Percentiles rank a stretch among this genome's conserved stretches.
These are phyloP conservation scores for Groenewaldozyma salmanticensis DNA, from an alignment of 805 yeast species.

Conservation along the genomic window DNA sequence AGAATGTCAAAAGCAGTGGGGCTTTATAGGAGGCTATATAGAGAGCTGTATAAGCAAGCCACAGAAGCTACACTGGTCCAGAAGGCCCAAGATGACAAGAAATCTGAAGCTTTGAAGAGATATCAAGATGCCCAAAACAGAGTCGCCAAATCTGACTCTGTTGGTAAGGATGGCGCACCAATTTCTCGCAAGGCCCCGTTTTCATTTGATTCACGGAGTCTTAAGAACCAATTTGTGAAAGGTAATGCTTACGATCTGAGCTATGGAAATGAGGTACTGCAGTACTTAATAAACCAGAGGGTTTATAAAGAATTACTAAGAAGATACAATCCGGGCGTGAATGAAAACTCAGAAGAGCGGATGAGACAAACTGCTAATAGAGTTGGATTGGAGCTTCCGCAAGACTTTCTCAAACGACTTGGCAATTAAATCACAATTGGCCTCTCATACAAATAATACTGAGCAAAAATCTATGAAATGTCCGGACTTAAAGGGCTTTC, in stretches of 20 bases:
- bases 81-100: slow-evolving; percentile 8
- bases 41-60: slow-evolving; percentile 21
- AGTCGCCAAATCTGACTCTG: background rate
- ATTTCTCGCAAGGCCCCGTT: too few species aligned
- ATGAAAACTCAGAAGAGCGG: slow-evolving; percentile 67
- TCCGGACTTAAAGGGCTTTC: too few species aligned
- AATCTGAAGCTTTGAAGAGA: slow-evolving; percentile 6
- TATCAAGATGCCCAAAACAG: slow-evolving; percentile 6
- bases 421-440: background rate
- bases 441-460: slow-evolving; percentile 1
- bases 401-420: slow-evolving; percentile 1
- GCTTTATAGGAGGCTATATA: slow-evolving; percentile 18
- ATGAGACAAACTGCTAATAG: slow-evolving; percentile 71
- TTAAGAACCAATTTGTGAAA: slow-evolving; percentile 9
- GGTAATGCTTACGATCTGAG: slow-evolving; percentile 14
- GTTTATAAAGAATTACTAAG: slow-evolving; percentile 69
- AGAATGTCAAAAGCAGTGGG: background rate
- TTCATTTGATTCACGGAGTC: too few species aligned
- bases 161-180: background rate
- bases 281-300: slow-evolving; percentile 63
- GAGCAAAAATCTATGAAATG: background rate
- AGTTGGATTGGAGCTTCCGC: slow-evolving; percentile 76
- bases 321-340: slow-evolving; percentile 78
- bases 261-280: slow-evolving; percentile 49
- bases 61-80: slow-evolving; percentile 14